phyloP scores from a whole-genome alignment of 1,139 yeast genomes.

The Kodamaea arcana region DNA sequence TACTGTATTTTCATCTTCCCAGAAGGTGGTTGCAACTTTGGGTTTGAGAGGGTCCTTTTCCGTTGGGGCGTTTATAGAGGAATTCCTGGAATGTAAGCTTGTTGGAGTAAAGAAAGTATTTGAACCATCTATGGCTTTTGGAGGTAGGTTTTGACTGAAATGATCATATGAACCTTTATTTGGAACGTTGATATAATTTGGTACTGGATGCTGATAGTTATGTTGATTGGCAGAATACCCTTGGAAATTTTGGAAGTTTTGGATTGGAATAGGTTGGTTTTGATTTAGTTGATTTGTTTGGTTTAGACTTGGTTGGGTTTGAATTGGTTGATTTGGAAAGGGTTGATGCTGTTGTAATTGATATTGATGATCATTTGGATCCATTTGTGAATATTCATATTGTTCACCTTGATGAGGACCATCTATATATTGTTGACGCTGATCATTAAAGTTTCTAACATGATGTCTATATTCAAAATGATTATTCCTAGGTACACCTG shows the following conservation, averaged over 20 bases:
- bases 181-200: conserved; percentile 1
- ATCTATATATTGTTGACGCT: not conserved
- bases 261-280: not conserved
- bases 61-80: conserved; percentile 4
- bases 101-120: not conserved
- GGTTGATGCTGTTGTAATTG: conserved; percentile 2
- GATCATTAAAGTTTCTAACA: not conserved
- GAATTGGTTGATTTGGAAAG: not conserved
- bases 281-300: conserved; percentile 2
- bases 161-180: not conserved
- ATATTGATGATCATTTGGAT: not conserved
- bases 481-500: not conserved
- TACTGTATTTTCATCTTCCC: conserved; percentile 47
- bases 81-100: conserved; percentile 6
- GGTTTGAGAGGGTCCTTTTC: conserved; percentile 24
- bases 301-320: no score
- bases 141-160: not conserved
- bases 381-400: not conserved
- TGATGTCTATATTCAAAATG: not conserved
- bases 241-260: not conserved
- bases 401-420: not conserved
- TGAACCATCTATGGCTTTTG: not conserved
- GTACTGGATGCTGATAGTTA: not conserved
- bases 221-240: conserved; percentile 2
- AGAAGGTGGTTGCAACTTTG: conserved; percentile 39